These are phyloP conservation scores for Rhodamnia argentea DNA, from an alignment of 345 rosid genomes.

Conservation along the genomic window DNA sequence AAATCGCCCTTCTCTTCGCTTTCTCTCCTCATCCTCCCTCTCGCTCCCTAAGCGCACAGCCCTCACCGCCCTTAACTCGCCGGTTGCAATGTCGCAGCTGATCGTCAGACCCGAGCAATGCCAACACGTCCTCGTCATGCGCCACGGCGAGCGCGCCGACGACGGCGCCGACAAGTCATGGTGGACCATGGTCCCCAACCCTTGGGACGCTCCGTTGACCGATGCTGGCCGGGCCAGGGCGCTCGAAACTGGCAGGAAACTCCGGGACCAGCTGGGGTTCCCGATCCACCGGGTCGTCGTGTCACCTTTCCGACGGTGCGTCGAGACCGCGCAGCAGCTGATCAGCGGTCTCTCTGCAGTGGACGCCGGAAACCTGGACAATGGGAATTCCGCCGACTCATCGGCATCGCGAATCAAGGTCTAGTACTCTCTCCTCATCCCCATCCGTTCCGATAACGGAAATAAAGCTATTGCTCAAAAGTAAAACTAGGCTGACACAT, in stretches of 20 bases:
- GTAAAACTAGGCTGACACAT: too few relatives aligned
- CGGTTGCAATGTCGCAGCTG: not conserved
- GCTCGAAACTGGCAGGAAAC: conserved; percentile 28
- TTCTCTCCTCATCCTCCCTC: not conserved
- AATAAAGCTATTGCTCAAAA: too few relatives aligned
- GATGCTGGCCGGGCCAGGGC: conserved; percentile 42
- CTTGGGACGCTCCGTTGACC: conserved; percentile 63
- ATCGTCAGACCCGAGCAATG: not conserved
- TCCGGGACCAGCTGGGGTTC: conserved; percentile 31
- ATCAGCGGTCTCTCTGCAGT: conserved; percentile 47
- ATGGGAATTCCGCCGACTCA: conserved; percentile 17
- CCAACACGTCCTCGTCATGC: conserved; percentile 69
- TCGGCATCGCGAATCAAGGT: conserved; percentile 15
- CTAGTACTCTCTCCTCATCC: not conserved
- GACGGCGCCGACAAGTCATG: conserved; percentile 32
- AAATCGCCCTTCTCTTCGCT: not conserved
- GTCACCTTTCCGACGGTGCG: conserved; percentile 72
- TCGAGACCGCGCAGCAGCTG: conserved; percentile 58
- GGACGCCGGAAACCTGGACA: not conserved
- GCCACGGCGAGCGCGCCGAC: conserved; percentile 82
- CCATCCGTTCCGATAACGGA: not conserved
- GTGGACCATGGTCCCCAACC: conserved; percentile 40
- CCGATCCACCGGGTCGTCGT: conserved; percentile 76
- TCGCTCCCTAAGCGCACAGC: not conserved
- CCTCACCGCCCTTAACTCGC: not conserved